Percentiles rank a stretch among this genome's conserved stretches.
Conservation (phyloP, 768 basidiomycete species). For the Rhodotorula diobovata region DNA sequence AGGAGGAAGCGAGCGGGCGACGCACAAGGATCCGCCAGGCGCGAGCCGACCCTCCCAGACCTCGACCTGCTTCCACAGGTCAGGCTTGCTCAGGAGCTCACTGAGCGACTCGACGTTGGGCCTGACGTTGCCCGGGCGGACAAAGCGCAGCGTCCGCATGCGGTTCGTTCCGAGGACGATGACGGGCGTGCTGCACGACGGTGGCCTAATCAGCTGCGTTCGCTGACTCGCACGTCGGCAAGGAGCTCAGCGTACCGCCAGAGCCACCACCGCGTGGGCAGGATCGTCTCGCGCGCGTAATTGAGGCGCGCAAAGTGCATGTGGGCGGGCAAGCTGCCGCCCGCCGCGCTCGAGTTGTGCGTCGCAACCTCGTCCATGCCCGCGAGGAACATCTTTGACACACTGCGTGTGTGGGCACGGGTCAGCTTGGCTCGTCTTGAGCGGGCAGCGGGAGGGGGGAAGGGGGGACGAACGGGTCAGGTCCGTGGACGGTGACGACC, state of each 20-base stretch:
- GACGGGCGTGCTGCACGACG: slow-evolving; percentile 10
- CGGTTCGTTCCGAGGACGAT: slow-evolving; percentile 27
- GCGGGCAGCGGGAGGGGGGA: background rate
- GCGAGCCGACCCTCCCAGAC: slow-evolving; percentile 21
- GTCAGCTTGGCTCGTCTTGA: background rate
- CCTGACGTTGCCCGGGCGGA: slow-evolving; percentile 25
- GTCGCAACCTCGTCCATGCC: slow-evolving; percentile 18
- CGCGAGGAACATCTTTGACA: slow-evolving; percentile 20
- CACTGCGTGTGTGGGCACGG: background rate
- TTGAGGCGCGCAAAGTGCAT: slow-evolving; percentile 30
- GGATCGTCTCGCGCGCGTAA: slow-evolving; percentile 33
- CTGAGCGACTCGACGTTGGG: slow-evolving; percentile 7
- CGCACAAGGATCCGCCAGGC: slow-evolving; percentile 28
- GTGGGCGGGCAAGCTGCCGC: slow-evolving; percentile 13
- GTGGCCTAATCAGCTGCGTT: background rate
- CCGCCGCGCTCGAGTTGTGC: slow-evolving; percentile 20
- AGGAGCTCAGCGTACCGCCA: slow-evolving; percentile 25
- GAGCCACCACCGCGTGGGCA: slow-evolving; percentile 27
- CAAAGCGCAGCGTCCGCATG: slow-evolving; percentile 16
- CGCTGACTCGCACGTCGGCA: background rate
- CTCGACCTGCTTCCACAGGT: slow-evolving; percentile 12
- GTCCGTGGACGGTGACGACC: slow-evolving; percentile 31
- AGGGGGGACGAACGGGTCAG: slow-evolving; percentile 23
- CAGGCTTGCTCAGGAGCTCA: slow-evolving; percentile 11
- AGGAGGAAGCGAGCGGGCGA: background rate